A percentile compares a stretch with the other conserved stretches of the same genome.
Evolutionary conservation across 2,329 filamentous ascomycete genomes (phyloP).

Genomic region (Alternaria longipes): DNA sequence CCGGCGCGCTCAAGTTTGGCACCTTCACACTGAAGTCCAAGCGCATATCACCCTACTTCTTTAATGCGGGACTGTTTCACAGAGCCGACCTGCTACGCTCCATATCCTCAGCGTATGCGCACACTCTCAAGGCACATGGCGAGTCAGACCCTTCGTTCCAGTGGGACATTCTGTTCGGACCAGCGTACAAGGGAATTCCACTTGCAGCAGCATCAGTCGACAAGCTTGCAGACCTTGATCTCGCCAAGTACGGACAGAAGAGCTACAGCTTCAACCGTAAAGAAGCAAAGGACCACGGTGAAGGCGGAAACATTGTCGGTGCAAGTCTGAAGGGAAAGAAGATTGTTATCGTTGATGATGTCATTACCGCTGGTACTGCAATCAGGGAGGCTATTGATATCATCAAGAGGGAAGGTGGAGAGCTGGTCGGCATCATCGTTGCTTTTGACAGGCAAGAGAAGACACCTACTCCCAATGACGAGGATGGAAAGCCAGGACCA

Average conservation of each 20-base stretch:
- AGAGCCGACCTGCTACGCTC: constrained; percentile 78
- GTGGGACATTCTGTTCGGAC: constrained; percentile 89
- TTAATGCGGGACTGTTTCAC: constrained; percentile 94
- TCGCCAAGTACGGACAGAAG: constrained; percentile 70
- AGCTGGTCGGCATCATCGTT: constrained; percentile 86
- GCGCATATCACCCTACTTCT: constrained; percentile 93
- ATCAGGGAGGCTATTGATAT: constrained; percentile 92
- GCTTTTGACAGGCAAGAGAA: constrained; percentile 89
- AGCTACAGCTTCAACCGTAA: constrained; percentile 96
- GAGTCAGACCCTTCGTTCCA: constrained; percentile 56
- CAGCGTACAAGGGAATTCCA: constrained; percentile 97
- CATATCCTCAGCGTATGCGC: constrained; percentile 83
- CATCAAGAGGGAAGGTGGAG: constrained; percentile 84
- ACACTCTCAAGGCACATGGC: constrained; percentile 61
- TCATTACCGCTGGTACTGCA: constrained; percentile 94
- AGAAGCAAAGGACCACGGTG: constrained; percentile 94
- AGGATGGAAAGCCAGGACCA: constrained; percentile 73
- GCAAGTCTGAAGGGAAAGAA: constrained; percentile 84
- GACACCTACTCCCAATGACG: constrained; percentile 67
- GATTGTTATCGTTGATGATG: constrained; percentile 93
- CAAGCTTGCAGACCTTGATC: constrained; percentile 76
- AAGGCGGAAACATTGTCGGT: constrained; percentile 92
- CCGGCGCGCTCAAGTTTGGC: constrained; percentile 80
- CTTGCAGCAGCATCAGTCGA: constrained; percentile 81
- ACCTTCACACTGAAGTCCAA: constrained; percentile 91